Percentiles rank a stretch among this genome's conserved stretches.
Conservation (phyloP, 805 yeast genomes). For the Pichia nakasei region DNA sequence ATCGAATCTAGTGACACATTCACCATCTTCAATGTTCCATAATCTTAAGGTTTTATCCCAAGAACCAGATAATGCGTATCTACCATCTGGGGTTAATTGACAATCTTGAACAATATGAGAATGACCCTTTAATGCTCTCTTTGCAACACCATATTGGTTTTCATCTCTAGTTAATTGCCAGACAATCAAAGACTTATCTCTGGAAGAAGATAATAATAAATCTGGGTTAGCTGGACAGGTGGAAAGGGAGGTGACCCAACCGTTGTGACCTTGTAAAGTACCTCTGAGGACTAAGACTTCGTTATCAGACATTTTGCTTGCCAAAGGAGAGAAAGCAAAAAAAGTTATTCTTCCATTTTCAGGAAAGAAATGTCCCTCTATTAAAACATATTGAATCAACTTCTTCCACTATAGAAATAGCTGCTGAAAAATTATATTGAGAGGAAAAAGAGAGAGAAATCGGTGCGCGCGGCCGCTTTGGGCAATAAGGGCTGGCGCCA, state of each 20-base stretch:
- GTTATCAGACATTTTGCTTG: conserved; percentile 50
- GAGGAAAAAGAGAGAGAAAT: too few species aligned
- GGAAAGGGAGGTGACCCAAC: conserved; percentile 98
- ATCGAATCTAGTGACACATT: conserved; percentile 86
- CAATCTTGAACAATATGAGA: conserved; percentile 98
- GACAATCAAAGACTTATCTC: conserved; percentile 97
- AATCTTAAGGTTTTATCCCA: conserved; percentile 99
- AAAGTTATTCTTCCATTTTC: too few species aligned
- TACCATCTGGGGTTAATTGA: conserved; percentile 95
- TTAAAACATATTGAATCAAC: too few species aligned
- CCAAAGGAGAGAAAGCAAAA: background rate
- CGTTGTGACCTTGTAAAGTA: conserved; percentile 92
- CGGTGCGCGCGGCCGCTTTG: too few species aligned
- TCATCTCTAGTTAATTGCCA: conserved; percentile 97
- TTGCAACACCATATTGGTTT: conserved; percentile 95
- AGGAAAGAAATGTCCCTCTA: too few species aligned
- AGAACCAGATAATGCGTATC: conserved; percentile 95
- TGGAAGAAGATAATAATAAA: conserved; percentile 93
- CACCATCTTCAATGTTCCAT: conserved; percentile 95
- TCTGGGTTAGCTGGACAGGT: conserved; percentile 98
- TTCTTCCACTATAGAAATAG: too few species aligned
- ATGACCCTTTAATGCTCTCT: conserved; percentile 96
- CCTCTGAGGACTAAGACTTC: conserved; percentile 99
- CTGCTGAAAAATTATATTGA: too few species aligned
- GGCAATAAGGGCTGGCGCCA: too few species aligned